These are phyloP conservation scores for Teunomyces pallodes DNA, from an alignment of 805 yeast genomes.

Conservation along the genomic window DNA sequence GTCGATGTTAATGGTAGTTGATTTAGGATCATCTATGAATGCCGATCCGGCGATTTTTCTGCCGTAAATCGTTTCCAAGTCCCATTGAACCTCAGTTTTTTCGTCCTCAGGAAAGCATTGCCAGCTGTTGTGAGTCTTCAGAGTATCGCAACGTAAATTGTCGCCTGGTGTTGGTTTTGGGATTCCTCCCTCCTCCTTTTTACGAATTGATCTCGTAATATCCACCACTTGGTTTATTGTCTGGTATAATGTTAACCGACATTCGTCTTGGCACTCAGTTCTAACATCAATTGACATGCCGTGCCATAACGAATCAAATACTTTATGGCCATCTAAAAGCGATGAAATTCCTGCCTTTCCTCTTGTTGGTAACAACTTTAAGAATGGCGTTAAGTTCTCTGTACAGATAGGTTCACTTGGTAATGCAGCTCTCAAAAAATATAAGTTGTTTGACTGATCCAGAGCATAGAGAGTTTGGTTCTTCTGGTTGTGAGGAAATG, in stretches of 20 bases:
- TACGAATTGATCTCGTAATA: conserved; percentile 63
- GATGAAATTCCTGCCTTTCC: conserved; percentile 88
- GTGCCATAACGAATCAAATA: conserved; percentile 93
- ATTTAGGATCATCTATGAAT: conserved; percentile 42
- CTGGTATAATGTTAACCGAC: conserved; percentile 59
- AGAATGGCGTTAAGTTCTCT: conserved; percentile 90
- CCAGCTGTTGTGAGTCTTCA: conserved; percentile 55
- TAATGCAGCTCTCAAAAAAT: conserved; percentile 74
- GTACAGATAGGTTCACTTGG: conserved; percentile 97
- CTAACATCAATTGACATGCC: conserved; percentile 82
- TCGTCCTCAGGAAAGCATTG: conserved; percentile 79
- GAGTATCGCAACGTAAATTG: conserved; percentile 58
- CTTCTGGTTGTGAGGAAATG: conserved; percentile 41
- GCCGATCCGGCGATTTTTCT: conserved; percentile 62
- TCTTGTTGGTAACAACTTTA: conserved; percentile 85
- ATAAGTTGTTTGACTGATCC: conserved; percentile 38
- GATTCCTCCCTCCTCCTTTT: conserved; percentile 58
- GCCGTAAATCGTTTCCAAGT: conserved; percentile 69
- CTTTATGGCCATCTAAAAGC: conserved; percentile 82
- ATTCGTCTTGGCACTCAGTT: conserved; percentile 46
- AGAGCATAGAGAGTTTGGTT: conserved; percentile 14
- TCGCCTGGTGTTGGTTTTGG: conserved; percentile 77
- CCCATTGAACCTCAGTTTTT: conserved; percentile 45
- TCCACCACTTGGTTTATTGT: conserved; percentile 71
- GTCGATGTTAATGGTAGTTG: conserved; percentile 45